Evolutionary conservation across 179 eudicot genomes (phyloP).

Genomic region (Beta macrorhiza): DNA sequence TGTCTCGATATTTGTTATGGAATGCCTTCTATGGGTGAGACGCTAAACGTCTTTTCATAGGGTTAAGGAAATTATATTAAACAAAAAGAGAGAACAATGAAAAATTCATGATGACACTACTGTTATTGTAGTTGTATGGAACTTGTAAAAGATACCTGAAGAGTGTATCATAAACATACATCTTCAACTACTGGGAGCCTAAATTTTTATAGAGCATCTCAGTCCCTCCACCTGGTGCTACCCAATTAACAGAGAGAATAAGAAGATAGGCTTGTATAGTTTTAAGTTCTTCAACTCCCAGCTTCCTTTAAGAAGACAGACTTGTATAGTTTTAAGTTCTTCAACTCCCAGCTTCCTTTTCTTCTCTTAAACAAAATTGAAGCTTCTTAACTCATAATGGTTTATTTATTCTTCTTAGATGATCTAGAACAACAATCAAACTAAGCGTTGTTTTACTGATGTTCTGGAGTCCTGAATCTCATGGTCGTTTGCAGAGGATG

Average conservation of each 20-base stretch:
- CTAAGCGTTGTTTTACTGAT: background rate
- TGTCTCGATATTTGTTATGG: slow-evolving; percentile 1
- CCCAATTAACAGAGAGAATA: background rate
- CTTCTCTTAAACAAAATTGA: background rate
- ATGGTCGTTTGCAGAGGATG: background rate
- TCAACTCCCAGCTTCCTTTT: background rate
- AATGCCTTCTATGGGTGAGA: background rate
- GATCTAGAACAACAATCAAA: background rate
- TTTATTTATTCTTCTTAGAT: background rate
- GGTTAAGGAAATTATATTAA: background rate
- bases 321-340: too few relatives aligned
- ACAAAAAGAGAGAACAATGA: background rate
- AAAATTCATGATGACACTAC: background rate
- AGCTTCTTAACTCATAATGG: background rate
- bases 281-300: background rate
- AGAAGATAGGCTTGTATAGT: background rate
- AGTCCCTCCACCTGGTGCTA: slow-evolving; percentile 9
- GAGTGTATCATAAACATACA: too few relatives aligned
- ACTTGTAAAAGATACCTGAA: background rate
- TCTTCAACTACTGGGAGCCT: background rate
- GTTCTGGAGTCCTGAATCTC: background rate
- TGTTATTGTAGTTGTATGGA: background rate
- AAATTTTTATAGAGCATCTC: background rate
- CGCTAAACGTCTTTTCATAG: background rate
- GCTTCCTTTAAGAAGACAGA: background rate